Percentiles rank a stretch among this genome's conserved stretches.
Conservation (phyloP, 176 grass and related monocot genomes). For the Carex parvula region DNA sequence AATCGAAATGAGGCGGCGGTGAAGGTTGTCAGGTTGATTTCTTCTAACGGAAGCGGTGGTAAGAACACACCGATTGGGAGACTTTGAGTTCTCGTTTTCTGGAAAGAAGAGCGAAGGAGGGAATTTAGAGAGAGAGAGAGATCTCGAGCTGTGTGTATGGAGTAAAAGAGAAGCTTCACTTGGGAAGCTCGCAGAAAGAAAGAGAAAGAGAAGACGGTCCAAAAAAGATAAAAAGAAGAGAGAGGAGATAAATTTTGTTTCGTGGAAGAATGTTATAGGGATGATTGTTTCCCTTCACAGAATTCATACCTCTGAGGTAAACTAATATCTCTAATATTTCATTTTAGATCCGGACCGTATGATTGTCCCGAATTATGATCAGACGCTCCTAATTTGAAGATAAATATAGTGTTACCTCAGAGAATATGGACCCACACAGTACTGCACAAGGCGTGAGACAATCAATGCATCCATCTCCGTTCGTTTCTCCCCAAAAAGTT, state of each 20-base stretch:
- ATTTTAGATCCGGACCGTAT: too few relatives aligned
- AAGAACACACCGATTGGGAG: background rate
- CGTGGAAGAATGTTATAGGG: slow-evolving; percentile 1
- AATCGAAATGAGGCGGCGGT: background rate
- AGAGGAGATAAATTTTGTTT: background rate
- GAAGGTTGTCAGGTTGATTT: background rate
- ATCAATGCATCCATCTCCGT: background rate
- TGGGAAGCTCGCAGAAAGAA: background rate
- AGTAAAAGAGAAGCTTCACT: slow-evolving; percentile 23
- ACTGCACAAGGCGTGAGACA: background rate
- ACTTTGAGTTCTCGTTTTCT: background rate
- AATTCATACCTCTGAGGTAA: too few relatives aligned
- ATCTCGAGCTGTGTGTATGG: background rate
- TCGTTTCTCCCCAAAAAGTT: background rate
- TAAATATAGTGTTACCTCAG: too few relatives aligned
- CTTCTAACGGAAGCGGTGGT: background rate
- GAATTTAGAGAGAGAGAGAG: background rate
- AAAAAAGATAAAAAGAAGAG: background rate
- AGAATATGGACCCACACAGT: too few relatives aligned
- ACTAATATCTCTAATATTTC: too few relatives aligned
- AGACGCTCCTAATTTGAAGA: too few relatives aligned
- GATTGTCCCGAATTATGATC: too few relatives aligned
- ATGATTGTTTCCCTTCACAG: background rate
- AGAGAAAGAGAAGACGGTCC: background rate
- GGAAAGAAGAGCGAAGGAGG: background rate